Evolutionary conservation across 805 yeast species (phyloP), one percentile per base, ranked within the genome.

Genomic region (Metschnikowia similis): DNA sequence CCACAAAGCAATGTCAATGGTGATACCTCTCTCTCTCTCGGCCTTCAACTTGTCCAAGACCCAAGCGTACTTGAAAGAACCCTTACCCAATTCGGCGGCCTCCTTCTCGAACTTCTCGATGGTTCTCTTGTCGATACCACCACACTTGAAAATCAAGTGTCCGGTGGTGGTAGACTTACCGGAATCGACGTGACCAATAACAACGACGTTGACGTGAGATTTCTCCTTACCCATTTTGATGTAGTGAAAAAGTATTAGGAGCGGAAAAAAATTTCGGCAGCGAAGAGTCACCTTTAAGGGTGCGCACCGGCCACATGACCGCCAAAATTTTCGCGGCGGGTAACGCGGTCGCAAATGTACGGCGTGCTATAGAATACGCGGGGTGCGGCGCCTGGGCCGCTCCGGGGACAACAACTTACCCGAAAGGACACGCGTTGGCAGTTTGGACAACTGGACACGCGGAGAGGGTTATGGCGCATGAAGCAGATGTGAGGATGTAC

Each of bases 131-230:
- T 90, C 97, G 70, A 89, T 89, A 86, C 95, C 97, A 87, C 97
- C 97, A 83, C 97, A 91, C 92, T 90, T 90, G 96, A 76, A 90
- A 75, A 91, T 91, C 81, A 91, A 87, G 86, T 91, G 97, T 80
- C 97, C 97, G 77, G 98, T 91, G 80, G 97, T 92, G 74, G 98
- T 91, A 61, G 97, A 92, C 83, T 88, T 87, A 70, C 76, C 76
- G 70, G 97, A 91, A 82, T 92, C 98, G 97, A 94, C 98, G 96
- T 92, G 98, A 81, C 98, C 99, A 79, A 92, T 92, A 76, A 94
- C 98, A 79, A 94, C 99, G 82, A 92, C 96, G 96, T 92, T 94
- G 83, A 92, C 58, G 58, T 55, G 57, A 44, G 52, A 38, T 49
- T 55, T 53, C 54, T 53, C 56, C 30, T 48, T 41, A 53, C 54